phyloP scores from a whole-genome alignment of 2,329 filamentous ascomycete species.

The Colletotrichum sp. region DNA sequence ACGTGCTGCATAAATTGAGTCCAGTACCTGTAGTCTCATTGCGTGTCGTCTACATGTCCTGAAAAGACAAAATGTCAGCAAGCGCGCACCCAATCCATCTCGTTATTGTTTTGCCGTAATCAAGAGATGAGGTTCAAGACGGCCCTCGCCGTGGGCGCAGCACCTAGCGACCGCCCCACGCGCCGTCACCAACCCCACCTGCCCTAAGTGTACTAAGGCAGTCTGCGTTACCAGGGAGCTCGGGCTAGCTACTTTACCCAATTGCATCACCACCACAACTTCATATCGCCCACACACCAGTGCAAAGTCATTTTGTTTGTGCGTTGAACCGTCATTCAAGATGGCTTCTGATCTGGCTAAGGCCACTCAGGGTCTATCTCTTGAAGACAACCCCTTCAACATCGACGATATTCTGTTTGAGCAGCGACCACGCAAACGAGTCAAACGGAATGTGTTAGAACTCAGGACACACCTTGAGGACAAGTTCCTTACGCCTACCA shows the following conservation, averaged over 20 bases:
- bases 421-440: slow-evolving; percentile 44
- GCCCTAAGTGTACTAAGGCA: not conserved
- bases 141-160: not conserved
- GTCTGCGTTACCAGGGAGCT: not conserved
- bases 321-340: not conserved
- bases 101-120: not conserved
- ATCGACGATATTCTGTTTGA: slow-evolving; percentile 66
- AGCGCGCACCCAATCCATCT: not conserved
- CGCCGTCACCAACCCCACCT: not conserved
- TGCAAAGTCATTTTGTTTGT: not conserved
- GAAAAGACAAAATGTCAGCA: not conserved
- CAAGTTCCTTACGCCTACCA: slow-evolving; percentile 80
- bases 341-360: slow-evolving; percentile 19
- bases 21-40: not conserved
- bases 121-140: not conserved
- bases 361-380: slow-evolving; percentile 16
- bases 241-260: not conserved
- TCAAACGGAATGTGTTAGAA: slow-evolving; percentile 60
- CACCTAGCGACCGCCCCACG: not conserved
- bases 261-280: not conserved
- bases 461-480: slow-evolving; percentile 75
- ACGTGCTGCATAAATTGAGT: not conserved
- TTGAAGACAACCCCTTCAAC: not conserved
- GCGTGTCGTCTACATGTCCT: not conserved
- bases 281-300: not conserved